Base-by-base conservation (phyloP, 2,329 filamentous ascomycete species). In the Botrytis sinoallii region DNA sequence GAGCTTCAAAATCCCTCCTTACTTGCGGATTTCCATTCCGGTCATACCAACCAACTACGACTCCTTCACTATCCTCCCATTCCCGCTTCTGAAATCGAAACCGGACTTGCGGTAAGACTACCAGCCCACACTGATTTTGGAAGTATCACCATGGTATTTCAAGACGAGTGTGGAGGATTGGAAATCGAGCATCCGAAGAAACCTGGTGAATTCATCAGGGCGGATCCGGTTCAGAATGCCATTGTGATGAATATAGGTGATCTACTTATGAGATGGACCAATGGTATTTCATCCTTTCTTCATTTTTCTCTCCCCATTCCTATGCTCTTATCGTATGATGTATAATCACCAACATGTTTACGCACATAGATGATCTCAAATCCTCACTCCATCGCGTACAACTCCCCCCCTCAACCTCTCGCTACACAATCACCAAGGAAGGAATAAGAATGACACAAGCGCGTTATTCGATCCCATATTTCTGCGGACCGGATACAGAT, bases 381-480 rank as follows among this genome's bases (percentile, higher is more conserved):
- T 89, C 87, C 22, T 88, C 86, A 3, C 83, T 85, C 16, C 87
- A 89, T 77, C 85, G 87, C 4, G 87, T 89, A 4, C 83, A 82
- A 2, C 76, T 85, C 5, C 86, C 86, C 22, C 83, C 83, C 3
- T 76, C 81, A 0, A 77, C 81, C 16, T 81, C 84, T 74, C 80
- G 83, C 29, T 83, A 80, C 73, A 81, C 79, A 63, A 84, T 82
- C 1, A 77, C 78, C 2, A 5, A 64, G 9, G n/a, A 35, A n/a
- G 61, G 29, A n/a, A 78, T 83, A 22, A 78, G 82, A 5, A 85
- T 87, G 82, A 87, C 86, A 4, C 81, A 82, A 46, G 83, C 85
- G 32, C 81, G 88, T 22, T 90, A 88, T 75, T 90, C 88, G 14
- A 90, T 90, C 70, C 87, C 88, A 0, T 90, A 89, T 77, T 90